Evolutionary conservation across 306 rosid genomes (phyloP), one percentile per base, ranked within the genome.

Genomic region (Gillenia trifoliata): DNA sequence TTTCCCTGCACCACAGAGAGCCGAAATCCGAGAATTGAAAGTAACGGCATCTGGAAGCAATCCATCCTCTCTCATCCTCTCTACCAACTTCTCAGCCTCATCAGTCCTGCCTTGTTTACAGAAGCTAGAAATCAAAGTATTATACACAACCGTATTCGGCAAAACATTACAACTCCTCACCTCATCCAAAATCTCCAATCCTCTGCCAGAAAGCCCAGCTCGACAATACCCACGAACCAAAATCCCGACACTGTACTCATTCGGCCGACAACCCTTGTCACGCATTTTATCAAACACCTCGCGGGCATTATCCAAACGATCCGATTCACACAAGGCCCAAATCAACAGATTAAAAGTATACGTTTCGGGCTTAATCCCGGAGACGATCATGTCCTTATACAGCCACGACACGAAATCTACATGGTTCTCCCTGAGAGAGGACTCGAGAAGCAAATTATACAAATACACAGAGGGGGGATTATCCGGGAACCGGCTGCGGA

Each of bases 1-100:
- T 70, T 94, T 86, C 75, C 97, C 90, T 1, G 79, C 83, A 49
- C 70, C 75, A 81, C 95, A 91, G 52, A 94, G 97, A 2, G 95
- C 96, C 0, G 97, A 89, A 71, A 94, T 88, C 88, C 98, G 83
- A n/a, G 92, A 84, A 77, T 94, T 94, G 66, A 91, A 94, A 33
- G 98, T 94, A 66, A 91, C 92, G 74, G 86, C 86, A 83, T 94
- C 89, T 0, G 92, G 98, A 63, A 63, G 70, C 59, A 91, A 20
- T 65, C 91, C 89, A 33, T 64, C 78, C 40, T 86, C 85, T 64
- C 86, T 86, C 98, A 94, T 91, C 82, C 75, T 88, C 81, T 88
- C 95, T 10, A 87, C 89, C 77, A 94, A 75, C 67, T 76, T 90
- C 90, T 94, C 95, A 54, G 98, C 98, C 61, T 88, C 93, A 50